phyloP scores from a whole-genome alignment of 306 rosid species.

The Lithocarpus polystachyus region DNA sequence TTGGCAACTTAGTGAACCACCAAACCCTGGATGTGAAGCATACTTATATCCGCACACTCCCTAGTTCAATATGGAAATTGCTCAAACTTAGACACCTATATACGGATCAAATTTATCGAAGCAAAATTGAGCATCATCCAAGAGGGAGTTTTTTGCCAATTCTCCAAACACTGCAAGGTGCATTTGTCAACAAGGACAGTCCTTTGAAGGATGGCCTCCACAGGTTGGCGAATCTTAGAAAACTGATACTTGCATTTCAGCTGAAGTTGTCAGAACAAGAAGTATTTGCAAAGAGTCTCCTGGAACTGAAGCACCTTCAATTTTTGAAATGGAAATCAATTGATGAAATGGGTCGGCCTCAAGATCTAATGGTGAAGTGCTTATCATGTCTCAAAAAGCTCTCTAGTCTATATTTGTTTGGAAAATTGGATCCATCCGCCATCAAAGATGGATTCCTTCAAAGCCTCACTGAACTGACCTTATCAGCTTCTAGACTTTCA shows the following conservation, averaged over 20 bases:
- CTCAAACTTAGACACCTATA: constrained; percentile 23
- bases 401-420: too few species aligned
- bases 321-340: too few species aligned
- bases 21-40: constrained; percentile 29
- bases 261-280: constrained; percentile 2
- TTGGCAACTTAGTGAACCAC: constrained; percentile 26
- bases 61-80: constrained; percentile 24
- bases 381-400: too few species aligned
- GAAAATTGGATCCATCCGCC: too few species aligned
- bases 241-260: constrained; percentile 31
- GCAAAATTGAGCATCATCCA: constrained; percentile 15
- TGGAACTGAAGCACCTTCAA: too few species aligned
- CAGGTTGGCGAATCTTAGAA: constrained; percentile 28
- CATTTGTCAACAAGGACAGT: constrained; percentile 25
- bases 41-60: too few species aligned
- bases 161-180: constrained; percentile 32
- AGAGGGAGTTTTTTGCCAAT: background rate
- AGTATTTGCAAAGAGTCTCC: too few species aligned
- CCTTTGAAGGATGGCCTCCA: constrained; percentile 26
- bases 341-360: too few species aligned
- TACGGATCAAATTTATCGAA: constrained; percentile 18
- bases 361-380: too few species aligned
- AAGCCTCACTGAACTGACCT: too few species aligned
- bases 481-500: too few species aligned
- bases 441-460: too few species aligned